A percentile compares a stretch with the other conserved stretches of the same genome.
phyloP scores from a whole-genome alignment of 2,329 filamentous ascomycete species.

The Colletotrichum sp. region DNA sequence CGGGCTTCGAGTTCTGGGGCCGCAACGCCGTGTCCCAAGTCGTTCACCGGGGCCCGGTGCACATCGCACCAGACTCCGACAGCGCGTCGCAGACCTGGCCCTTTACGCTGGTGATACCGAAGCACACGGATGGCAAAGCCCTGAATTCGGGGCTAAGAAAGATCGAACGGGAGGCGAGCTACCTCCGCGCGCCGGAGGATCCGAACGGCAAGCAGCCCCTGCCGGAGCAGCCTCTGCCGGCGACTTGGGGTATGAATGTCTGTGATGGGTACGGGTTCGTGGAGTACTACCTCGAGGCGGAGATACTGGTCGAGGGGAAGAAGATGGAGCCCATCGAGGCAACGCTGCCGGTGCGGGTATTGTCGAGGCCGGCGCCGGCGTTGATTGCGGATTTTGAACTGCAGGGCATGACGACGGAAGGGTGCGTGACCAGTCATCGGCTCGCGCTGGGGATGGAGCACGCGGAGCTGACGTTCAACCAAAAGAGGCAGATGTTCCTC shows the following conservation, averaged over 20 bases:
- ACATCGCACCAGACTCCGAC: not conserved
- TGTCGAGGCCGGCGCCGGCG: not conserved
- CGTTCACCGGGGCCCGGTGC: not conserved
- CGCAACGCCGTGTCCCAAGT: not conserved
- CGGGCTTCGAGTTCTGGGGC: not conserved
- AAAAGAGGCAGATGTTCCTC: not conserved
- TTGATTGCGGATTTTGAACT: not conserved
- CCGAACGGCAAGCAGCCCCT: not conserved
- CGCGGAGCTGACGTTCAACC: not conserved
- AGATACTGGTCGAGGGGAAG: not conserved
- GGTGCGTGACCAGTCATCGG: not conserved
- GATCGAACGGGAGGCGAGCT: not conserved
- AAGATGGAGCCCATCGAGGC: not conserved
- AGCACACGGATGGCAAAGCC: not conserved
- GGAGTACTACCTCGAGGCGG: not conserved
- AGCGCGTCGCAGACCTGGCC: not conserved
- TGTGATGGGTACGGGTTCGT: not conserved
- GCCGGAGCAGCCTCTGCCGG: not conserved
- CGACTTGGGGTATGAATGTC: not conserved
- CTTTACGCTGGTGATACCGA: not conserved
- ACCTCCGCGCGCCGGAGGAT: not conserved
- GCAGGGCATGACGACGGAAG: not conserved
- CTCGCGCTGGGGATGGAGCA: not conserved
- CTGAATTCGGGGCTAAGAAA: not conserved
- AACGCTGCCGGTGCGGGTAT: not conserved